Conservation (phyloP, 2,329 filamentous ascomycete genomes). For the Sordariomycetes sp. region DNA sequence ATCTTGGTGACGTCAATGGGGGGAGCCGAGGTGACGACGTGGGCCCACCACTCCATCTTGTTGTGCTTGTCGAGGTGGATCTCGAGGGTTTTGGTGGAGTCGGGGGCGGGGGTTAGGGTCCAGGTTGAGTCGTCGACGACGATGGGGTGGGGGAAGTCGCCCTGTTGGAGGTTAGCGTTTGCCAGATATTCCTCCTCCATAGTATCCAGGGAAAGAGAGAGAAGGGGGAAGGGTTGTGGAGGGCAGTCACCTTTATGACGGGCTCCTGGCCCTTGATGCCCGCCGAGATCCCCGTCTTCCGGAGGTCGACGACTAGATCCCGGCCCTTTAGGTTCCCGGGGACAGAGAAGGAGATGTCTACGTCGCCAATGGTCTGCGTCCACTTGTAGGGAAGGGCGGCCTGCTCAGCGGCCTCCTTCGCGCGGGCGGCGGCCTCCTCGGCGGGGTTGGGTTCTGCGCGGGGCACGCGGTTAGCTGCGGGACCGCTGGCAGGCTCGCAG, state of each 20-base stretch:
- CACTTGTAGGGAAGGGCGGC: slow-evolving; percentile 90
- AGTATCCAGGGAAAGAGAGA: not conserved
- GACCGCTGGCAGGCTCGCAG: not conserved
- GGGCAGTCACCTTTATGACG: slow-evolving; percentile 53
- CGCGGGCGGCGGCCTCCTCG: slow-evolving; percentile 44
- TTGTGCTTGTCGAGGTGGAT: slow-evolving; percentile 92
- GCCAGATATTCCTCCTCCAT: not conserved
- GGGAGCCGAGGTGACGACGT: slow-evolving; percentile 76
- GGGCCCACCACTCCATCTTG: slow-evolving; percentile 97
- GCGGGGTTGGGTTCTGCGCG: slow-evolving; percentile 36
- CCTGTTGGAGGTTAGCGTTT: slow-evolving; percentile 33
- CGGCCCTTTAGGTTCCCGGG: slow-evolving; percentile 72
- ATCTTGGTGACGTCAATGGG: slow-evolving; percentile 95
- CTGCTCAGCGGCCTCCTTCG: slow-evolving; percentile 77
- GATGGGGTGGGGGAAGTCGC: slow-evolving; percentile 70
- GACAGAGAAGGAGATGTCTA: slow-evolving; percentile 68
- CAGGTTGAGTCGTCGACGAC: slow-evolving; percentile 81
- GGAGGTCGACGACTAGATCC: slow-evolving; percentile 74
- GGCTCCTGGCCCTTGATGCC: slow-evolving; percentile 81
- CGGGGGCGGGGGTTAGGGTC: slow-evolving; percentile 63
- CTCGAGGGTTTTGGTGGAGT: slow-evolving; percentile 56
- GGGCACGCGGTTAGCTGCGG: not conserved
- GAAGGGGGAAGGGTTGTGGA: slow-evolving; percentile 10
- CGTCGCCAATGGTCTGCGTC: slow-evolving; percentile 81
- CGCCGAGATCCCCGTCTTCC: slow-evolving; percentile 64